Conservation (phyloP, 306 rosid species). For the Heteromeles arbutifolia region DNA sequence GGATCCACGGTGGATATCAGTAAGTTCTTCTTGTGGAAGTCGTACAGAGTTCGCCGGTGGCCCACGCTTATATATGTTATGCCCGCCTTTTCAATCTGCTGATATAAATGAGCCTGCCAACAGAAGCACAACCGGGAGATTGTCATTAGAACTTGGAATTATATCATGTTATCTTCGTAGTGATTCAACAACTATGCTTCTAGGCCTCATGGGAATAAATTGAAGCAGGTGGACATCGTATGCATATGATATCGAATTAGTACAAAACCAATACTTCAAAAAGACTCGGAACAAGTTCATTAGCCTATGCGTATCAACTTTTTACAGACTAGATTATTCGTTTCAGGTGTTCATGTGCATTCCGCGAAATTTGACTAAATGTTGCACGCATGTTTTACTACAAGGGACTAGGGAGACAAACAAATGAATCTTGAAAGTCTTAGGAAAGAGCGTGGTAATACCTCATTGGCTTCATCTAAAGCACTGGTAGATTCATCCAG, state of each 20-base stretch:
- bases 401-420: neutral
- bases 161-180: neutral
- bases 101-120: conserved; percentile 70
- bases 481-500: conserved; percentile 95
- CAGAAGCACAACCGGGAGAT: conserved; percentile 1
- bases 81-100: conserved; percentile 56
- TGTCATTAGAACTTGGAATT: neutral
- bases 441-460: conserved; percentile 15
- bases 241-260: neutral
- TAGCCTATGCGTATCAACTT: neutral
- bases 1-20: conserved; percentile 45
- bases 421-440: neutral
- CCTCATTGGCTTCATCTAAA: conserved; percentile 95
- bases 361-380: neutral
- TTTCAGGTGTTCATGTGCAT: neutral
- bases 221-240: neutral
- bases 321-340: neutral
- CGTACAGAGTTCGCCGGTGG: conserved; percentile 60
- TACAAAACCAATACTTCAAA: neutral
- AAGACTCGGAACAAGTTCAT: neutral
- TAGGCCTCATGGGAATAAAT: too few relatives aligned
- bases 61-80: conserved; percentile 83
- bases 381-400: too few relatives aligned
- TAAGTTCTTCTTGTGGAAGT: conserved; percentile 49
- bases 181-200: too few relatives aligned